Base-by-base conservation (phyloP, 83 land plant species). In the Larix sibirica region DNA sequence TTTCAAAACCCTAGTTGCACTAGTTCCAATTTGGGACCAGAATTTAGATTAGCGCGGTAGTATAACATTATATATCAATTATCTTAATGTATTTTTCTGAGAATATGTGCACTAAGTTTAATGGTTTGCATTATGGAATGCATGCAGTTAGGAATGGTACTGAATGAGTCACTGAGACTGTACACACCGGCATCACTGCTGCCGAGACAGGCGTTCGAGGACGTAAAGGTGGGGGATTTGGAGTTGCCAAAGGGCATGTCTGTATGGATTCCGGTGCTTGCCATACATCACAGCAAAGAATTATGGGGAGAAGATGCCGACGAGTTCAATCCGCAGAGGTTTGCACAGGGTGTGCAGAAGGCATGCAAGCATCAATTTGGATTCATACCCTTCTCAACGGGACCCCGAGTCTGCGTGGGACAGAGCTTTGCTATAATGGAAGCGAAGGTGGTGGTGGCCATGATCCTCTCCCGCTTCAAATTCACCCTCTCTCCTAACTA, bases 381-480 rank as follows among this genome's bases (percentile, higher is more conserved):
- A 3, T 86, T 79, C 65, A 24, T 86, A 38, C 98, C 98, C 14
- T 96, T 96, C 81, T 87, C 93, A 0, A 77, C 89, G 2, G 98
- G 98, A 2, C 95, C 96, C 4, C 42, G 98, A 23, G 87, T 89
- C 64, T 96, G 98, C 79, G 86, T 96, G 1, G 98, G 98, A 28
- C 98, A 96, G 82, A 66, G 89, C 4, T 95, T 90, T 73, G 96
- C 98, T 31, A 59, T 95, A 81, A 92, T 94, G 94, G 98, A 95
- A 81, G 92, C 98, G 20, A 95, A 94, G 86, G 86, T 94, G 59
- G 89, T 90, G 17, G 65, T 95, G 42, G 86, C 98, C 61, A 92
- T 89, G 90, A 80, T 95, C 6, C 86, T 95, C 9, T 82, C 86
- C 9, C 67, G 77, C 23, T 94, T 92, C 83, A 85, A 84, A 64